These are phyloP conservation scores for Aspergillus neoniger DNA, from an alignment of 2,329 filamentous ascomycete species.

Conservation along the genomic window DNA sequence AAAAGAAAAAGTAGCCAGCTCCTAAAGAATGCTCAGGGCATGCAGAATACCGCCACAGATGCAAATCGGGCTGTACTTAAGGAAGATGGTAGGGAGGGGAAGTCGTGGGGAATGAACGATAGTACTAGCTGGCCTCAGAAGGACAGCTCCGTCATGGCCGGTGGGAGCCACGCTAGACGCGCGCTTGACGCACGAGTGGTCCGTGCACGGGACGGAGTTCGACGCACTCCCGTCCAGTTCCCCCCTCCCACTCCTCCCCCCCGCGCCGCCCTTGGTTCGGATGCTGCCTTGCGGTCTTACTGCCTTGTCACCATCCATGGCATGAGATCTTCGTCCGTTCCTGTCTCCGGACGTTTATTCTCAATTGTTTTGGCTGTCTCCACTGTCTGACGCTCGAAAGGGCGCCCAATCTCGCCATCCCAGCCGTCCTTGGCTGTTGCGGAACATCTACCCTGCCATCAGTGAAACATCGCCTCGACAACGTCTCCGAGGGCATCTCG, in stretches of 20 bases:
- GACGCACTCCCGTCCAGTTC: conserved; percentile 15
- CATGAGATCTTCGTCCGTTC: conserved; percentile 18
- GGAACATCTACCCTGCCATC: conserved; percentile 5
- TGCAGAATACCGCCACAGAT: no score
- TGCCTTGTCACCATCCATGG: conserved; percentile 19
- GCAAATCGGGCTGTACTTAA: neutral
- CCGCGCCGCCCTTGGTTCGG: conserved; percentile 22
- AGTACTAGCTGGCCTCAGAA: conserved; percentile 19
- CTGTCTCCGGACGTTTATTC: conserved; percentile 13
- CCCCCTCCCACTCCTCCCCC: conserved; percentile 18
- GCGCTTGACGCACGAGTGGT: conserved; percentile 21
- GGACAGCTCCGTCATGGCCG: conserved; percentile 25
- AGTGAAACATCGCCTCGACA: conserved; percentile 4
- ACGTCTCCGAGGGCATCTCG: neutral
- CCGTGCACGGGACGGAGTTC: conserved; percentile 15
- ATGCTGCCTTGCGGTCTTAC: conserved; percentile 21
- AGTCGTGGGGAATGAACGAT: neutral
- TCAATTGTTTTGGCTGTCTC: conserved; percentile 13
- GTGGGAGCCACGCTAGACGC: conserved; percentile 23
- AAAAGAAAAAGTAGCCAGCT: neutral
- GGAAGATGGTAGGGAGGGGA: neutral
- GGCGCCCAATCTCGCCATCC: neutral
- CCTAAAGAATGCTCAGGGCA: neutral
- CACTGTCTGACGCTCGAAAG: conserved; percentile 1
- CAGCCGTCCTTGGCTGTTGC: neutral